Percentiles rank a stretch among this genome's conserved stretches.
phyloP scores from a whole-genome alignment of 2,329 filamentous ascomycete genomes.

The Colletotrichum sp. region DNA sequence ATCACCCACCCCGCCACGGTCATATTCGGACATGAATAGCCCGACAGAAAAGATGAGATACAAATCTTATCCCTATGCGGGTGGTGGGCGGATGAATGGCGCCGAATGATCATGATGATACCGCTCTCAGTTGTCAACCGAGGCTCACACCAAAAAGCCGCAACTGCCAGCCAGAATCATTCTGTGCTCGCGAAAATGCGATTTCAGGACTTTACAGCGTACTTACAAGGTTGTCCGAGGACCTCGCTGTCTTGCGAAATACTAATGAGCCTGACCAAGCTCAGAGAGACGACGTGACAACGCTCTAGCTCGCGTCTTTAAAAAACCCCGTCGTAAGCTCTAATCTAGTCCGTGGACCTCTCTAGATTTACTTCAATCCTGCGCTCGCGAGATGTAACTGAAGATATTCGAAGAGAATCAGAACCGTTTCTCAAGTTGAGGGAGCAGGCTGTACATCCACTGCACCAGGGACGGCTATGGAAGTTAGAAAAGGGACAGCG shows the following conservation, averaged over 20 bases:
- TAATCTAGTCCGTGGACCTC: background rate
- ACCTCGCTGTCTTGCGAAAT: background rate
- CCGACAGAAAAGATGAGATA: background rate
- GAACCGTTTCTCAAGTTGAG: too few species aligned
- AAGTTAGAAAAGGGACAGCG: background rate
- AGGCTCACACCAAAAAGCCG: background rate
- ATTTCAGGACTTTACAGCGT: background rate
- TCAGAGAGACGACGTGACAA: background rate
- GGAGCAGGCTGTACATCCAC: too few species aligned
- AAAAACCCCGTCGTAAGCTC: background rate
- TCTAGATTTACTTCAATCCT: too few species aligned
- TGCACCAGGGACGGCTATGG: too few species aligned
- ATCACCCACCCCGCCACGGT: background rate
- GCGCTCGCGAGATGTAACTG: too few species aligned
- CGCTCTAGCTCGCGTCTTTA: background rate
- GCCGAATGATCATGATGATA: background rate
- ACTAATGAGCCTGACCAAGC: background rate
- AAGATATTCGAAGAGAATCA: too few species aligned
- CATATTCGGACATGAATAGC: background rate
- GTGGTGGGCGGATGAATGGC: rapidly evolving
- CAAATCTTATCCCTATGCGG: background rate
- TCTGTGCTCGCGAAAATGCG: background rate
- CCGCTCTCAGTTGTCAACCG: background rate
- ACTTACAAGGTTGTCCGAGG: rapidly evolving
- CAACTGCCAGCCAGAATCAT: too few species aligned